These are phyloP conservation scores for Centrapalus pauciflorus DNA, from an alignment of 129 eudicot species.

Conservation along the genomic window DNA sequence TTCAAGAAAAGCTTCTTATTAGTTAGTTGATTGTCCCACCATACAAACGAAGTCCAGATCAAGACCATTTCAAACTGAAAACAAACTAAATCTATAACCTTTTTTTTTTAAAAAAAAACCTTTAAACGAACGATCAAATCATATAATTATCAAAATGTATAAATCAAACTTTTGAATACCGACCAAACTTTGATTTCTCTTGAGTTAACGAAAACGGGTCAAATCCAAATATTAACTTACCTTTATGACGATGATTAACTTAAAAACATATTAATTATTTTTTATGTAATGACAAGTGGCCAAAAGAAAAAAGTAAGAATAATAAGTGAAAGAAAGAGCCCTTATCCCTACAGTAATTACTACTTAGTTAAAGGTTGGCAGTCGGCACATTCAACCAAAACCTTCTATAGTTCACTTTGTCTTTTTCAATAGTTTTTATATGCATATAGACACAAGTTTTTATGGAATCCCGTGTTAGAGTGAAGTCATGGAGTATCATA, in stretches of 20 bases:
- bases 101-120: neutral
- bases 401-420: constrained; percentile 2
- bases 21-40: too few relatives aligned
- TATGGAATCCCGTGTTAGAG: too few relatives aligned
- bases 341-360: neutral
- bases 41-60: too few relatives aligned
- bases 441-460: too few relatives aligned
- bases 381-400: constrained; percentile 17
- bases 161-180: neutral
- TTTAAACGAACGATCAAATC: neutral
- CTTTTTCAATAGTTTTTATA: too few relatives aligned
- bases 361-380: neutral
- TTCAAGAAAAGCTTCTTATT: too few relatives aligned
- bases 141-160: neutral
- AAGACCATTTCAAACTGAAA: too few relatives aligned
- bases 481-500: too few relatives aligned
- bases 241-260: neutral
- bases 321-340: neutral
- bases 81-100: neutral
- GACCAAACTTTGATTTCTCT: neutral
- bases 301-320: neutral
- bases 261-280: neutral
- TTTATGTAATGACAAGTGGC: neutral
- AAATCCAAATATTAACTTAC: neutral
- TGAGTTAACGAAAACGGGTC: neutral